A percentile compares a stretch with the other conserved stretches of the same genome.
phyloP scores from a whole-genome alignment of 495 filamentous ascomycete species.

The Penicillium paxilli region DNA sequence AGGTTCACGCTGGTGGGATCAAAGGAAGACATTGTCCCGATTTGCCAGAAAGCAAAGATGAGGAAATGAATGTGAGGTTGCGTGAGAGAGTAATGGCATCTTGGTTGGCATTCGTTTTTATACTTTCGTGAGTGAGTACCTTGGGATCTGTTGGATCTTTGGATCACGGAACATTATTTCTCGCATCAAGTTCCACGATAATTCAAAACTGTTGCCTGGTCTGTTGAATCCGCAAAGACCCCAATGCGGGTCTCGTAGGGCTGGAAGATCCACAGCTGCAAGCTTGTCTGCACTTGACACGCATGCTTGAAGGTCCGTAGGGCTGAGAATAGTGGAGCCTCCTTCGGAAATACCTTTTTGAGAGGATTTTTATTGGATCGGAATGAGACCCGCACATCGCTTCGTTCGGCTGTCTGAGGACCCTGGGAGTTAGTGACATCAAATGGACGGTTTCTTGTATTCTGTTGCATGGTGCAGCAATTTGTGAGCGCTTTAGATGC shows the following conservation, averaged over 20 bases:
- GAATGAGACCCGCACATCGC: background rate
- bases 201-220: slow-evolving; percentile 4
- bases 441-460: background rate
- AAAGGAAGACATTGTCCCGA: slow-evolving; percentile 21
- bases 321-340: slow-evolving; percentile 6
- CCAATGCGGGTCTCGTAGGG: background rate
- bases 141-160: background rate
- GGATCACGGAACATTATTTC: background rate
- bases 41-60: background rate
- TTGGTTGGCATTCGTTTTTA: background rate
- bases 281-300: background rate
- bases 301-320: background rate
- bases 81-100: background rate
- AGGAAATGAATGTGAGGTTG: background rate
- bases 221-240: background rate
- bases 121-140: background rate
- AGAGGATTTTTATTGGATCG: background rate
- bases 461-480: no score
- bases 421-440: background rate
- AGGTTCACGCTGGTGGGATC: slow-evolving; percentile 35
- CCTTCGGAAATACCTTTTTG: background rate
- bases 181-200: background rate
- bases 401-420: background rate
- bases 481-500: no score
- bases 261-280: background rate